Evolutionary conservation across 345 rosid genomes (phyloP), one percentile per base, ranked within the genome.

Genomic region (Pistacia vera): DNA sequence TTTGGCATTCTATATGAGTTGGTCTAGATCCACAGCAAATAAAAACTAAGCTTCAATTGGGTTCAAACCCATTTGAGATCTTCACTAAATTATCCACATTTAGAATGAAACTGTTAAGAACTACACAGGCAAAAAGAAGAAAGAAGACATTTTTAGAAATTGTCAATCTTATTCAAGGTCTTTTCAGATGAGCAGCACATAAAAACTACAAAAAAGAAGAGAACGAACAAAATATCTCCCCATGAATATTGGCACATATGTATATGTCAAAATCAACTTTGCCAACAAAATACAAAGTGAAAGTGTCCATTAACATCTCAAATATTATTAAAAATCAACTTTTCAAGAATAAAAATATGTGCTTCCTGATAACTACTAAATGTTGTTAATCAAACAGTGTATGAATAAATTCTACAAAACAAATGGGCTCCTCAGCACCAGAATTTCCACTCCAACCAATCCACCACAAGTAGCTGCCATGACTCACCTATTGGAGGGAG

Each of bases 401-500:
- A 81, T 78, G 62, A 81, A 72, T 67, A 84, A 57, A 77, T 72
- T 82, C 78, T 78, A 76, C 81, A 76, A 76, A 78, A 80, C 64
- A 71, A 81, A 52, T 69, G 76, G 75, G 66, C 75, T 74, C 81
- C 76, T 73, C 30, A 48, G 81, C 79, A 70, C 77, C 83, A 83
- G 72, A 79, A 71, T 68, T 57, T 71, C 75, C 80, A 80, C 84
- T 83, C 82, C 81, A 80, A 77, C 60, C 83, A 85, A 80, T 83
- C 79, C 89, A 77, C 83, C 78, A 74, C 68, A 79, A 76, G 87
- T 79, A 85, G 89, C 88, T 22, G 77, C 80, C 68, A 63, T 64
- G 30, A 80, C 77, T 85, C 80, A 85, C 89, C 98, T 89, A 89
- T 79, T 81, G 78, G 67, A 84, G 84, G 81, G 86, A 86, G 81